Evolutionary conservation across 306 rosid species (phyloP).

Genomic region (Cucurbita maxima): DNA sequence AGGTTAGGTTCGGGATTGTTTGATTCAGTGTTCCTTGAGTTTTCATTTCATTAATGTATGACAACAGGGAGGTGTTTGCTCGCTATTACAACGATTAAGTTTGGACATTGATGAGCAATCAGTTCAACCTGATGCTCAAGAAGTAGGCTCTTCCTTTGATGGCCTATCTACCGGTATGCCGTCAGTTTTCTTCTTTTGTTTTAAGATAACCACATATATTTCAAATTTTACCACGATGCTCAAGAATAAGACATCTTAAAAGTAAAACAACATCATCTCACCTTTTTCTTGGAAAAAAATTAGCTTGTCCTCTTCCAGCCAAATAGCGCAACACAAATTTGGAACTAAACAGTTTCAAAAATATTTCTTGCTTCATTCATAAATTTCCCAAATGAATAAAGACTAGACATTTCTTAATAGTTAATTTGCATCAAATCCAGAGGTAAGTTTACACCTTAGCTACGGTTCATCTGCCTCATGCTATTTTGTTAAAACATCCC

Average conservation of each 20-base stretch:
- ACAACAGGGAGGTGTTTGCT: constrained; percentile 67
- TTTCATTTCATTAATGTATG: constrained; percentile 11
- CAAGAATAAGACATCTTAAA: too few relatives aligned
- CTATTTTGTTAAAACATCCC: neutral
- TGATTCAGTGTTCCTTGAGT: constrained; percentile 3
- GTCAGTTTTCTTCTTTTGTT: neutral
- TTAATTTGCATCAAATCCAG: neutral
- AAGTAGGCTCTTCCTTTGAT: neutral
- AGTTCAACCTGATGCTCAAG: neutral
- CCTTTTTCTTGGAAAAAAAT: neutral
- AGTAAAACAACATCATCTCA: neutral
- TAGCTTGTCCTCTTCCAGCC: neutral
- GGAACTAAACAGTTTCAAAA: neutral
- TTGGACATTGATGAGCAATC: constrained; percentile 34
- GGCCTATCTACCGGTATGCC: constrained; percentile 10
- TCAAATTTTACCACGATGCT: too few relatives aligned
- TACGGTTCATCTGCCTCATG: neutral
- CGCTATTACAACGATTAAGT: constrained; percentile 51
- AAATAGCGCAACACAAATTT: neutral
- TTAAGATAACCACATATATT: too few relatives aligned
- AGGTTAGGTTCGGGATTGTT: constrained; percentile 30
- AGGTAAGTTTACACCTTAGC: neutral
- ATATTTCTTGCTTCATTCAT: neutral
- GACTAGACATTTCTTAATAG: neutral
- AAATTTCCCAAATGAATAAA: neutral